Base-by-base conservation (phyloP, 768 basidiomycete species). In the Chalciporus pseudorubinellus region DNA sequence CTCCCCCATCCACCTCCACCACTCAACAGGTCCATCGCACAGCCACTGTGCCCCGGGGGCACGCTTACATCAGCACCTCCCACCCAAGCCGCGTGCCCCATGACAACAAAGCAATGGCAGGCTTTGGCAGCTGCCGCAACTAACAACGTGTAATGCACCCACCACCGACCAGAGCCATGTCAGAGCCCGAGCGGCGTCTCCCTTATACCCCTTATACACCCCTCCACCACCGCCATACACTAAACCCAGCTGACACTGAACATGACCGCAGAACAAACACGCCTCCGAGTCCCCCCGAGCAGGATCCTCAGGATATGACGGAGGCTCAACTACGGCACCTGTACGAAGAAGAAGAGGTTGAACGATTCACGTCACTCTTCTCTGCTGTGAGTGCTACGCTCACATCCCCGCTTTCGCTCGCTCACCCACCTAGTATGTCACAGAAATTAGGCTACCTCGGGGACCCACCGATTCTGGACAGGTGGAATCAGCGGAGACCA, bases 301-400 rank as follows among this genome's bases (percentile, higher is more conserved):
- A 57, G 21, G 61, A 52, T 14, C 21, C 39, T 42, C 64, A 62
- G 34, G 70, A 70, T 4, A 61, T 82, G 22, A 74, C 77, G 8
- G 82, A 85, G 59, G 64, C 67, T 21, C 71, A 84, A 57, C 70
- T 87, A 18, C 72, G 85, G 36, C 75, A 80, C 36, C 58, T 82
- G 22, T 85, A 81, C 53, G 84, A 87, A 21, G 74, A 79, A 47
- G 83, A 85, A 61, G 83, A 86, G 68, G 78, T 85, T 13, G 74
- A 81, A 14, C 70, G 81, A 22, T 86, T 83, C 61, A 66, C 87
- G 24, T 61, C 69, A 39, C 61, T 85, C n/a, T 87, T 87, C 65
- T 79, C 82, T 38, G 71, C 75, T 31, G 84, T 84, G 60, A 63
- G 77, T 70, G 29, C 41, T n/a, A 7, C 51, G 43, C 39, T 42